These are phyloP conservation scores for Pulveroboletus frians DNA, from an alignment of 768 basidiomycete species.

Conservation along the genomic window DNA sequence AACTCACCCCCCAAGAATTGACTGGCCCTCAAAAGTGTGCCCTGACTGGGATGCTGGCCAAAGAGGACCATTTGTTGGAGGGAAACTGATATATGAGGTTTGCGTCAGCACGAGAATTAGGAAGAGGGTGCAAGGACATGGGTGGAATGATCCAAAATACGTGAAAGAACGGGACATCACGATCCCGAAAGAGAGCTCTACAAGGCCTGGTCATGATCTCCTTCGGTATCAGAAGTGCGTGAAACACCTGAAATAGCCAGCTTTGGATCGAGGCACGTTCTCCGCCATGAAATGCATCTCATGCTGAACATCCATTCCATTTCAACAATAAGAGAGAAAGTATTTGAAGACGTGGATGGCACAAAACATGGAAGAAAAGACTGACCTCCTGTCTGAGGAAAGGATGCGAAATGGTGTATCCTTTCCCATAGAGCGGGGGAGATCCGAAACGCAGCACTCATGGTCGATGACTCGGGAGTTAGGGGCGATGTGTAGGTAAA, in stretches of 20 bases:
- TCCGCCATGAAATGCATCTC: background rate
- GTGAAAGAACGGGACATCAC: too few relatives aligned
- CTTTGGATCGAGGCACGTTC: background rate
- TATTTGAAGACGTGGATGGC: background rate
- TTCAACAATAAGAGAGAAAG: too few relatives aligned
- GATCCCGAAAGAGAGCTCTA: background rate
- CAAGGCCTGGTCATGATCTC: background rate
- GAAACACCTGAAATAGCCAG: background rate
- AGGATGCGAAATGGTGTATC: conserved; percentile 86
- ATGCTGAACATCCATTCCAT: background rate
- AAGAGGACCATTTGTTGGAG: conserved; percentile 98
- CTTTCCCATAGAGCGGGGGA: conserved; percentile 79
- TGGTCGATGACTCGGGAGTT: conserved; percentile 9
- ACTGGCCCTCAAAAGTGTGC: conserved; percentile 86
- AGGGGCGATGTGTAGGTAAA: background rate
- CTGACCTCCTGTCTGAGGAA: conserved; percentile 88
- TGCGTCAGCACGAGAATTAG: conserved; percentile 6
- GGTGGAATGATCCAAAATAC: too few relatives aligned
- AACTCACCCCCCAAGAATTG: conserved; percentile 76
- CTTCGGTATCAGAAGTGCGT: background rate
- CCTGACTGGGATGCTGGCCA: conserved; percentile 92
- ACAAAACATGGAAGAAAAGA: background rate
- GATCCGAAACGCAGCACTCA: conserved; percentile 59
- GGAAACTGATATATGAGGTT: conserved; percentile 55
- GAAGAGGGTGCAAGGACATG: background rate